Evolutionary conservation across 2,329 filamentous ascomycete species (phyloP).

Genomic region (Blastomyces silverae): DNA sequence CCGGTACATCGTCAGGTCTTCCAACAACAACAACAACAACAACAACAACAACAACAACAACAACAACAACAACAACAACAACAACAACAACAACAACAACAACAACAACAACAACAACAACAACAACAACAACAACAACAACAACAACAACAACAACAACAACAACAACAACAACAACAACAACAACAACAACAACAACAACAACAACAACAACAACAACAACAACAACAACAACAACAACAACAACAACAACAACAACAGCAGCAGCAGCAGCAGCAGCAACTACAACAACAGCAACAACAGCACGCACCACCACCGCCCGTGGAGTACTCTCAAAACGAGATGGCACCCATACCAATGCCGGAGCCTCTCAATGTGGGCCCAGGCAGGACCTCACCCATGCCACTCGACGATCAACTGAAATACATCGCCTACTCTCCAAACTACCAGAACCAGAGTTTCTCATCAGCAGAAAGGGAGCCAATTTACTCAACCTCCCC

Average conservation of each 20-base stretch:
- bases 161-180: neutral
- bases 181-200: neutral
- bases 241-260: neutral
- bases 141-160: neutral
- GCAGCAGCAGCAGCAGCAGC: neutral
- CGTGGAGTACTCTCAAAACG: conserved; percentile 16
- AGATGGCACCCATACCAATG: conserved; percentile 20
- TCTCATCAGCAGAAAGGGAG: conserved; percentile 19
- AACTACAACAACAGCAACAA: neutral
- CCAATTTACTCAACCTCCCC: conserved; percentile 20
- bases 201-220: neutral
- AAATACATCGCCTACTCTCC: conserved; percentile 22
- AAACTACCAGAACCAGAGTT: conserved; percentile 14
- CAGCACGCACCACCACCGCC: conserved; percentile 15
- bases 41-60: neutral
- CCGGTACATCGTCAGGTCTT: conserved; percentile 29
- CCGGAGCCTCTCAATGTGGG: conserved; percentile 25
- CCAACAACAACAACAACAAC: conserved; percentile 6
- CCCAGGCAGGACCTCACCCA: conserved; percentile 18
- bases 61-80: neutral
- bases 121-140: conserved; percentile 5
- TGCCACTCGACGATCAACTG: conserved; percentile 13
- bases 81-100: neutral
- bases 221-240: conserved; percentile 7
- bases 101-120: neutral